Percentiles rank a stretch among this genome's conserved stretches.
phyloP scores from a whole-genome alignment of 768 basidiomycete species.

The Auricularia sp. region DNA sequence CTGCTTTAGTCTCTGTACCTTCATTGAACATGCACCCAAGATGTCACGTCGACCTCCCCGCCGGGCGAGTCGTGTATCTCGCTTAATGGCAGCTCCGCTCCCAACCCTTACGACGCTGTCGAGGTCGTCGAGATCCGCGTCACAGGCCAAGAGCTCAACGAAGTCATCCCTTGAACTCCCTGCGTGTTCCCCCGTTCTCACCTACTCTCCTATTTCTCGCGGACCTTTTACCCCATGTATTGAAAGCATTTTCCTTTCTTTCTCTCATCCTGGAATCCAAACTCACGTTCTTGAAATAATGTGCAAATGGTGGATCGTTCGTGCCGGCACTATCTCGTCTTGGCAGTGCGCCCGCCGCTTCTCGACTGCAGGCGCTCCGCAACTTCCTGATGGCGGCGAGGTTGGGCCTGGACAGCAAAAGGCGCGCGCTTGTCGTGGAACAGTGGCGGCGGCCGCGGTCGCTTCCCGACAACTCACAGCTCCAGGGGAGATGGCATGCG shows the following conservation, averaged over 20 bases:
- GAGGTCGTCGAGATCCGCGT: constrained; percentile 85
- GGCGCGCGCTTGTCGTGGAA: no score
- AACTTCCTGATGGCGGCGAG: no score
- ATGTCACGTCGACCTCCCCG: constrained; percentile 76
- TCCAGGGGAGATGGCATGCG: no score
- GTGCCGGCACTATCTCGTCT: no score
- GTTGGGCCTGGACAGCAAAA: no score
- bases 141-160: constrained; percentile 63
- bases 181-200: neutral
- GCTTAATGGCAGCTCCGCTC: constrained; percentile 44
- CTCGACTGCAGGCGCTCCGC: no score
- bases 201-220: neutral
- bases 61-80: constrained; percentile 58
- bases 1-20: constrained; percentile 10
- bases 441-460: no score
- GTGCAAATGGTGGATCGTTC: no score
- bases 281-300: neutral
- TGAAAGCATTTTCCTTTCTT: neutral
- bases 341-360: no score
- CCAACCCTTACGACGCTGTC: constrained; percentile 49
- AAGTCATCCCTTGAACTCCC: constrained; percentile 47
- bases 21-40: constrained; percentile 19
- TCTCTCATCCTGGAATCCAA: neutral
- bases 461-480: no score
- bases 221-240: neutral